These are phyloP conservation scores for Debaryomycetaceae sp. DNA, from an alignment of 1,139 yeast species.

Conservation along the genomic window DNA sequence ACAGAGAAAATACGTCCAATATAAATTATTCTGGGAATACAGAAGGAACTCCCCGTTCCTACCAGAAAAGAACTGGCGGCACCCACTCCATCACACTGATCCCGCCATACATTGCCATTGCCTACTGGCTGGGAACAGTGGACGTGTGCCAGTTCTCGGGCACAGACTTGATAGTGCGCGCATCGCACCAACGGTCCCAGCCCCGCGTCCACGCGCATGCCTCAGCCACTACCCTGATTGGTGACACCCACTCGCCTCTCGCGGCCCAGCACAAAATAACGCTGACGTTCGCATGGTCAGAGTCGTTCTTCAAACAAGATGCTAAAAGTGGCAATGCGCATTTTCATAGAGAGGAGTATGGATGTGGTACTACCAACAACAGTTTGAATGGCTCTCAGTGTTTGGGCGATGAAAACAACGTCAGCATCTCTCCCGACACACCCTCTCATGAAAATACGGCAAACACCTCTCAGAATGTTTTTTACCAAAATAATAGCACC, in stretches of 20 bases:
- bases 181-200: background rate
- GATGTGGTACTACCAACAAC: too few species aligned
- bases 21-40: too few species aligned
- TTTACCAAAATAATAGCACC: too few species aligned
- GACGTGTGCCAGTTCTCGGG: background rate
- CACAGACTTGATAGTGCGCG: background rate
- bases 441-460: too few species aligned
- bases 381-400: too few species aligned
- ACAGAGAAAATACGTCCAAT: too few species aligned
- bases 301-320: background rate
- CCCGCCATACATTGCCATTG: slow-evolving; percentile 2
- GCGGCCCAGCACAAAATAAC: background rate
- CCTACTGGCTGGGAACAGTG: background rate
- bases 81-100: background rate
- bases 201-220: background rate
- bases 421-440: too few species aligned
- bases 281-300: slow-evolving; percentile 1
- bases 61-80: slow-evolving; percentile 17
- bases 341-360: too few species aligned
- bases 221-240: background rate
- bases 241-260: background rate
- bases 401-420: too few species aligned
- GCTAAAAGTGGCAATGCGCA: background rate
- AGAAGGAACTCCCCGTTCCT: too few species aligned
- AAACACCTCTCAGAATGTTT: too few species aligned